Base-by-base conservation (phyloP, 2,329 filamentous ascomycete genomes). In the Cladosporium sp. region DNA sequence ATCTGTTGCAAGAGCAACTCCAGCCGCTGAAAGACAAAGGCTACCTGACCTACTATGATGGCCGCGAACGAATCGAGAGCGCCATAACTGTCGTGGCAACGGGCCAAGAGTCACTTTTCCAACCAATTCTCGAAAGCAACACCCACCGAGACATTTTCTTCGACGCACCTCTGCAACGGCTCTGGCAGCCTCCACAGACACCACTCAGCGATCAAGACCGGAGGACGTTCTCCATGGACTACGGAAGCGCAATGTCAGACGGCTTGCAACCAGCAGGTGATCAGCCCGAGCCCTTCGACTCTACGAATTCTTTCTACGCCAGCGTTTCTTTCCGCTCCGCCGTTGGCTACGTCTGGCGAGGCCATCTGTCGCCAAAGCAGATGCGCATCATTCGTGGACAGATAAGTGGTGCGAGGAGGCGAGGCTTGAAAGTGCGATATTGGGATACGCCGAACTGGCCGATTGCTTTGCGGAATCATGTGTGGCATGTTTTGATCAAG, bases 1-100 rank as follows among this genome's bases (percentile, higher is more conserved):
- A 39, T 0, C 71, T 78, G 51, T 78, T 88, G 0, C 63, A 83
- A n/a, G 67, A 75, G 38, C 80, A 86, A 58, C 77, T 90, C 0
- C 74, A 83, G 57, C 81, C 85, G 1, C 76, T 90, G 5, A 77
- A 85, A 5, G 74, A 81, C 40, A 76, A 75, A 38, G 81, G 80
- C 19, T 89, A 73, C 61, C 68, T 78, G 2, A 77, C 72, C 19
- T 72, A 73, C 60, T 79, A 82, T 52, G 74, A 82, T 22, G 76
- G 84, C 51, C 78, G 75, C 14, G 67, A 74, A 15, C 69, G 88
- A 2, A 70, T 82, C 39, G 67, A 74, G 22, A 76, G 87, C 0
- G 83, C 85, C 1, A 72, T 91, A 36, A 90, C 87, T 0, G 81
- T 90, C 2, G 85, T 91, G 1, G 86, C 82, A 1, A 89, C 86